Evolutionary conservation across 2,329 filamentous ascomycete genomes (phyloP), one percentile per base, ranked within the genome.

Genomic region (Delphinella strobiligena): DNA sequence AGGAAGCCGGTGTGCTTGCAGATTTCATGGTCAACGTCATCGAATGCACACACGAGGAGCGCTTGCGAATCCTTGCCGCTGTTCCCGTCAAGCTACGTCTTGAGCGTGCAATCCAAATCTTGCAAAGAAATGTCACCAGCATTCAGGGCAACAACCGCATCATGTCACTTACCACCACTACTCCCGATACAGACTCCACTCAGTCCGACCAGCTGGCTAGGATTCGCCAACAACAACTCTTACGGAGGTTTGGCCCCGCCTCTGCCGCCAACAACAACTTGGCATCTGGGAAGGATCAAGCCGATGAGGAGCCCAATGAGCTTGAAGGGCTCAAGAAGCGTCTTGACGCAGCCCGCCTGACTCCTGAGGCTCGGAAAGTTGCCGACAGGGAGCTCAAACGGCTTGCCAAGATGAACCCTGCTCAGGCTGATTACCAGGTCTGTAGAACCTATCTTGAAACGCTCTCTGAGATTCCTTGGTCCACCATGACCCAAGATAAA

Each of bases 21-120:
- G 91, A 98, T 58, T 96, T 96, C 58, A 95, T 98, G 86, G 81
- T 86, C 30, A 93, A 94, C 55, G 74, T 96, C 17, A 75, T 93
- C 2, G 86, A 94, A 47, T 80, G 82, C 37, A 82, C 78, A 8
- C 82, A 93, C 47, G 86, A 94, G 58, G 91, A 98, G 56, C 95
- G 93, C 60, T 70, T 98, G 39, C 77, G 83, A 41, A 75, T 98
- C 12, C 68, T 98, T 27, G 76, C 85, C n/a, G 78, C 87, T 1
- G 62, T 93, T 4, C 78, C 88, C 51, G 69, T 91, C 34, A 82
- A 83, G 49, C 75, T 82, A 34, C 74, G 91, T 29, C 70, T 96
- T 39, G 76, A 82, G 46, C 81, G 80, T 51, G 86, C 93, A 12
- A 80, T 93, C 41, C 84, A 88, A 53, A 71, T 96, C 24, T 64